Percentiles rank a stretch among this genome's conserved stretches.
Evolutionary conservation across 345 rosid genomes (phyloP).

Genomic region (Linum trigynum): DNA sequence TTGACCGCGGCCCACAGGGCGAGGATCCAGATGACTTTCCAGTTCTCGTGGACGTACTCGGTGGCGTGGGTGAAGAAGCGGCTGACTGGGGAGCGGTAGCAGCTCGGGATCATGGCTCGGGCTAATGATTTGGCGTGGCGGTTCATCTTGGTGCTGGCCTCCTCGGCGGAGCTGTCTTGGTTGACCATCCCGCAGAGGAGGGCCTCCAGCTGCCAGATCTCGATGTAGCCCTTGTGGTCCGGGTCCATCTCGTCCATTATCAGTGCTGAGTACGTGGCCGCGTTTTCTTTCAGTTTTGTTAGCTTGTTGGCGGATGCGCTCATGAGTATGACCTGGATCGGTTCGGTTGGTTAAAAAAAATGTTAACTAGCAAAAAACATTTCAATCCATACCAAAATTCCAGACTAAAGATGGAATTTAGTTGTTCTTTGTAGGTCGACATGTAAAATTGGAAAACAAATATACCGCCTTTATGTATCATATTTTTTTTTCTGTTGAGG

Average conservation of each 20-base stretch:
- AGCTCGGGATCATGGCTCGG: slow-evolving; percentile 65
- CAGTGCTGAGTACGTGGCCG: background rate
- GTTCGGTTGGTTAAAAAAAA: background rate
- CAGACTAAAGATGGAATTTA: background rate
- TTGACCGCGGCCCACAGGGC: background rate
- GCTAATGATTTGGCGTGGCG: slow-evolving; percentile 7
- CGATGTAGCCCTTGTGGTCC: background rate
- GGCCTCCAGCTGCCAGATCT: background rate
- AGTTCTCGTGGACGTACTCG: background rate
- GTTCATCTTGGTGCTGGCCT: background rate
- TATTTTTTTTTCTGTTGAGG: no score
- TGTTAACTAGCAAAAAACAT: background rate
- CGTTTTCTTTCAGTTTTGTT: background rate
- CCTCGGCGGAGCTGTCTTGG: background rate
- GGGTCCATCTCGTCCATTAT: background rate
- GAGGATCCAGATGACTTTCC: slow-evolving; percentile 2
- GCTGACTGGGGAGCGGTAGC: slow-evolving; percentile 35
- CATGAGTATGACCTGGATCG: background rate
- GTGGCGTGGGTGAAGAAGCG: background rate
- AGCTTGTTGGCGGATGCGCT: background rate
- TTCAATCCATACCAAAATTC: background rate
- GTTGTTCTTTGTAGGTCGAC: background rate
- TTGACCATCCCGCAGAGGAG: background rate
- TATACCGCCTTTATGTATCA: no score
- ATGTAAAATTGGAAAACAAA: no score